Conservation (phyloP, 805 yeast species). For the Hanseniaspora hatyaiensis region DNA sequence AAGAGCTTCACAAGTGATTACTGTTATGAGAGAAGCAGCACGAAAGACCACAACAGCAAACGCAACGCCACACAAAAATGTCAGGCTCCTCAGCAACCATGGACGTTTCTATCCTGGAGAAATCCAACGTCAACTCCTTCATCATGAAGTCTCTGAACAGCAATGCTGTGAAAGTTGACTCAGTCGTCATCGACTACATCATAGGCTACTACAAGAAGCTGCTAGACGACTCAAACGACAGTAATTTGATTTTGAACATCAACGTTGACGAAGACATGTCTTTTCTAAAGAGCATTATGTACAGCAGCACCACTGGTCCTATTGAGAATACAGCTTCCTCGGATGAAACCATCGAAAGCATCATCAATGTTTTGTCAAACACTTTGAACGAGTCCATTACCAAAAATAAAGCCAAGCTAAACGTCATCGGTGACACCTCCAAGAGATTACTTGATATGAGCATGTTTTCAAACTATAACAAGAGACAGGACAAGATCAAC, state of each 20-base stretch:
- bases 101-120: slow-evolving; percentile 4
- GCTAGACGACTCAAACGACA: slow-evolving; percentile 64
- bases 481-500: slow-evolving; percentile 54
- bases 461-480: slow-evolving; percentile 49
- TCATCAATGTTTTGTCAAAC: slow-evolving; percentile 30
- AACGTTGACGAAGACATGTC: slow-evolving; percentile 55
- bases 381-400: slow-evolving; percentile 42
- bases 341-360: slow-evolving; percentile 38
- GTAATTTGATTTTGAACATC: slow-evolving; percentile 64
- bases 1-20: too few species aligned
- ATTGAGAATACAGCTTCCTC: slow-evolving; percentile 44
- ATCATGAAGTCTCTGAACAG: slow-evolving; percentile 5
- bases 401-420: slow-evolving; percentile 61
- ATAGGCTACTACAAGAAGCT: slow-evolving; percentile 82
- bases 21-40: too few species aligned
- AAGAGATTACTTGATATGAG: slow-evolving; percentile 74
- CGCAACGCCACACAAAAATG: too few species aligned
- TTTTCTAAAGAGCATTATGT: slow-evolving; percentile 53
- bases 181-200: slow-evolving; percentile 77
- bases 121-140: slow-evolving; percentile 10
- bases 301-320: slow-evolving; percentile 54
- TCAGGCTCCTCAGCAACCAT: background rate
- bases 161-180: slow-evolving; percentile 45
- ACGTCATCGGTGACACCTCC: slow-evolving; percentile 75
- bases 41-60: background rate